Base-by-base conservation (phyloP, 2,329 filamentous ascomycete genomes). In the Fusarium beomiforme region DNA sequence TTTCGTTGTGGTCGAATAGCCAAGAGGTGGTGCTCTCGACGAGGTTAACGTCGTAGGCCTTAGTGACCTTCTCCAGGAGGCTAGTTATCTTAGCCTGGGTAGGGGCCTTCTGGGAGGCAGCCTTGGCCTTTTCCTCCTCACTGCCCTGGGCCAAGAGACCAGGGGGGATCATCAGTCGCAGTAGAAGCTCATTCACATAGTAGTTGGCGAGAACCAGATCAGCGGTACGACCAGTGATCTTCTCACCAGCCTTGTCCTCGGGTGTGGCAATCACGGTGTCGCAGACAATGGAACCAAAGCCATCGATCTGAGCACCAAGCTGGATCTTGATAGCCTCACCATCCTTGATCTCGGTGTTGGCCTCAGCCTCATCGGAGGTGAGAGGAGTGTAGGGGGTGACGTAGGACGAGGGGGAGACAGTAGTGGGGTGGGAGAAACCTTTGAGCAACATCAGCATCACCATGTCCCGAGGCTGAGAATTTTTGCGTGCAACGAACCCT, bases 1-100 rank as follows among this genome's bases (percentile, higher is more conserved):
- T 98, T 83, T 99, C 96, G 83, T 98, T 97, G 81, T 93, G 93
- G 79, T 94, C 94, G 81, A 99, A 98, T 67, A 94, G 85, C 95
- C 96, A 99, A 79, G 93, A 97, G 44, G 96, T 99, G 71, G 96
- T 99, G 88, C 95, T 97, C 89, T 99, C 96, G 61, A 99, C 94
- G 29, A 98, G 85, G 81, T 91, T 97, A 87, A 93, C 95, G 69
- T 93, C 95, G 83, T 97, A 99, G 76, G 89, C 88, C 85, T 97
- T 94, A 80, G 91, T 93, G 47, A 98, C 89, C 88, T 96, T 98
- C 84, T 98, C 94, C 54, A 99, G 86, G 71, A 98, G 85, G 76
- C 88, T 87, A 71, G 92, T 96, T 78, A 99, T 98, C 84, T 94
- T 92, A 78, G 89, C 85, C 84, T 98, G 95, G 55, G 92, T 93